Evolutionary conservation across 805 yeast species (phyloP), one percentile per base, ranked within the genome.

Genomic region (Pichia gijzeniarum): DNA sequence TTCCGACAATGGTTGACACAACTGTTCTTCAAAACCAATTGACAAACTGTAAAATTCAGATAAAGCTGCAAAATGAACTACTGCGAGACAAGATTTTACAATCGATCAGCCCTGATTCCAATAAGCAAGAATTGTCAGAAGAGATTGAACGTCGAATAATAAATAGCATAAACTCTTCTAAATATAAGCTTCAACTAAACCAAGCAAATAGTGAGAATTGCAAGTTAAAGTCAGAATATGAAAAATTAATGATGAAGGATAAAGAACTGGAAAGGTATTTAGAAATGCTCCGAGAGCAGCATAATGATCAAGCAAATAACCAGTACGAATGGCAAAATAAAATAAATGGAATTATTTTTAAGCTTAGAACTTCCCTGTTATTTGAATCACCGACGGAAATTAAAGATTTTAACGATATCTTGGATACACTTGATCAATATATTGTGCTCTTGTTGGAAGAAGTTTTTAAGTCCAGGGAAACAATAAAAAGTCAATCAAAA

Each of bases 231-330:
- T 30, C 16, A 13, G 35, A 44, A 7, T 27, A 45, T 33, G 38
- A 41, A 4, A 22, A 30, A 21, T 22, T 48, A 16, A 8, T 32
- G 5, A 8, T 14, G 9, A 41, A 45, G 22, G 22, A 35, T 16
- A 17, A 18, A 2, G 47, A 45, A 6, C 20, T 49, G 13, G 43
- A 27, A 9, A 35, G 68, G 10, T 44, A 45, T 16, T 45, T 51
- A 13, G 19, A 35, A 4, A 27, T 35, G 4, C 40, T 54, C n/a
- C 48, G 45, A 13, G 49, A 47, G 13, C 56, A 57, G 21, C 39
- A 53, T 8, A 48, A 53, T n/a, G 56, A 56, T 20, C 87, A 7
- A 68, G 71, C 19, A 65, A 67, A 19, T 76, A 80, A 52, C 61
- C 81, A 25, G 67, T 69, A 7, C 65, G 67, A 44, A 52, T 73